phyloP scores from a whole-genome alignment of 129 eudicot species.

The Sambucus nigra region DNA sequence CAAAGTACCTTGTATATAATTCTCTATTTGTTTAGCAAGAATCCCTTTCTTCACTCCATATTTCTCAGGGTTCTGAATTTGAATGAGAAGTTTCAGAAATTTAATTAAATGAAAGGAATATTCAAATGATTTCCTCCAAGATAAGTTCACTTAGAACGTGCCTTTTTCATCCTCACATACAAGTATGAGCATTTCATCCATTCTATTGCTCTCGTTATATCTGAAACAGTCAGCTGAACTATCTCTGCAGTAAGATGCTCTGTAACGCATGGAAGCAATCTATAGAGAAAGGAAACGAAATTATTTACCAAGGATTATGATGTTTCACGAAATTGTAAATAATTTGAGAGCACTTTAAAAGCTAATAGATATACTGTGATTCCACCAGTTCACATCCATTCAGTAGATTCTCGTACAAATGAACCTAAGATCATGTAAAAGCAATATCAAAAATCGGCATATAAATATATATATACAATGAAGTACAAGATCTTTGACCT shows the following conservation, averaged over 20 bases:
- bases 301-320: constrained; percentile 11
- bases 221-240: constrained; percentile 84
- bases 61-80: constrained; percentile 67
- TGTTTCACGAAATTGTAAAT: background rate
- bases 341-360: background rate
- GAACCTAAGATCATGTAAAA: constrained; percentile 51
- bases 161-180: constrained; percentile 94
- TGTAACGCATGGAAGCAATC: constrained; percentile 85
- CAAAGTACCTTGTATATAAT: constrained; percentile 69
- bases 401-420: constrained; percentile 81
- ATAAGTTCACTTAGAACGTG: constrained; percentile 16
- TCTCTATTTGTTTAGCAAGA: constrained; percentile 47
- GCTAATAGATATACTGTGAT: constrained; percentile 70
- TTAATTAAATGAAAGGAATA: constrained; percentile 2
- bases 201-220: constrained; percentile 88
- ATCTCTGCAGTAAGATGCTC: constrained; percentile 99
- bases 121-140: constrained; percentile 7
- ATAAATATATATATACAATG: constrained; percentile 9
- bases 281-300: constrained; percentile 27
- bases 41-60: constrained; percentile 65
- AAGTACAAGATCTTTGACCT: background rate
- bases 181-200: constrained; percentile 97
- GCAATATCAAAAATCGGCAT: constrained; percentile 1
- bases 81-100: constrained; percentile 32
- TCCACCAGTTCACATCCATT: constrained; percentile 96